Percentiles rank a stretch among this genome's conserved stretches.
Conservation (phyloP, 2,329 filamentous ascomycete genomes). For the Talaromyces sp. region DNA sequence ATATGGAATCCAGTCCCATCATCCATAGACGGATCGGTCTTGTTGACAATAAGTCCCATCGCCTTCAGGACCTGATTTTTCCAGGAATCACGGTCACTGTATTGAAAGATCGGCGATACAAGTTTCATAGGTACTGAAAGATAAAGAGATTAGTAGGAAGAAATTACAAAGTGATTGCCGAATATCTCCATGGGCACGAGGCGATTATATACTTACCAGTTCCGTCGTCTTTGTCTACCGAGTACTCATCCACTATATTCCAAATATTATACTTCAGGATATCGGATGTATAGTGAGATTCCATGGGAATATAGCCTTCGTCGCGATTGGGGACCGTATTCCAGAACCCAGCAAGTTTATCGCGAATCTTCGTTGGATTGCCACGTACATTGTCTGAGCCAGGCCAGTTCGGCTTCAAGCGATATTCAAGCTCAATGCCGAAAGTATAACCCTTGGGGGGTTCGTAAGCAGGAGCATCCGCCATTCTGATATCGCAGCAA, state of each 20-base stretch:
- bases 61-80: background rate
- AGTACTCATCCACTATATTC: background rate
- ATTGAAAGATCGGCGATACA: background rate
- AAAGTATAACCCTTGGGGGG: background rate
- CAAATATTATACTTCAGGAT: background rate
- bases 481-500: background rate
- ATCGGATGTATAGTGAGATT: background rate
- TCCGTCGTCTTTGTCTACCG: background rate
- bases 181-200: background rate
- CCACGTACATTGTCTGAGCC: too few relatives aligned
- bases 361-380: background rate
- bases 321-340: background rate
- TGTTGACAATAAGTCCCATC: background rate
- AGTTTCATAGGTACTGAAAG: background rate
- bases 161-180: background rate
- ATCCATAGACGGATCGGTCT: background rate
- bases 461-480: too few relatives aligned
- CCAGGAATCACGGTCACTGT: background rate
- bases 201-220: background rate
- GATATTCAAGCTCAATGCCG: slow-evolving; percentile 4
- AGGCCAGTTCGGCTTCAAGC: background rate
- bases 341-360: background rate
- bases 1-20: background rate
- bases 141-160: background rate
- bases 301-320: background rate